Evolutionary conservation across 108 stramenopile species (phyloP).

Genomic region (Cylindrotheca closterium): DNA sequence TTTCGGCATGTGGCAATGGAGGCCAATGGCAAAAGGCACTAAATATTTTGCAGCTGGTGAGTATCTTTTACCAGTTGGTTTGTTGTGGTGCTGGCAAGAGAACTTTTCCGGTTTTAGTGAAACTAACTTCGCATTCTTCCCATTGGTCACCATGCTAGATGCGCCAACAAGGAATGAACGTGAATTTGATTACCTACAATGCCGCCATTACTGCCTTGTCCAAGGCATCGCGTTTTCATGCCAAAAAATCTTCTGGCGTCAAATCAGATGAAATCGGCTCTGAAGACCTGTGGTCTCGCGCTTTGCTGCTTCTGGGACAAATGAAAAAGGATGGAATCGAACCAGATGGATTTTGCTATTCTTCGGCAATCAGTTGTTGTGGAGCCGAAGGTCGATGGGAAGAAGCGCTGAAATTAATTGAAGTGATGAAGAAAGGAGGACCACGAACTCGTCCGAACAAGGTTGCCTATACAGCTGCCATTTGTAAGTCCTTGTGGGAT

Average conservation of each 20-base stretch:
- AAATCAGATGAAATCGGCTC: not conserved
- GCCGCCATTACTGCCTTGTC: slow-evolving; percentile 70
- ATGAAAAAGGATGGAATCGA: slow-evolving; percentile 66
- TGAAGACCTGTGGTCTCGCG: slow-evolving; percentile 49
- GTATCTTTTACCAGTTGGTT: not conserved
- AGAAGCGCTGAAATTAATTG: slow-evolving; percentile 69
- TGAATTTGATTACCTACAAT: slow-evolving; percentile 81
- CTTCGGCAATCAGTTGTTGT: slow-evolving; percentile 77
- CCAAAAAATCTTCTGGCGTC: not conserved
- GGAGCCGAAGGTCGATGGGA: slow-evolving; percentile 78
- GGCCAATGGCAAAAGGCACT: slow-evolving; percentile 72
- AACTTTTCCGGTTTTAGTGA: slow-evolving; percentile 1
- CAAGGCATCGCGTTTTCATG: slow-evolving; percentile 33
- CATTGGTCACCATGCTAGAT: slow-evolving; percentile 35
- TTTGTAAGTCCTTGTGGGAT: slow-evolving; percentile 21
- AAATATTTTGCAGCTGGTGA: slow-evolving; percentile 52
- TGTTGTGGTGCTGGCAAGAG: not conserved
- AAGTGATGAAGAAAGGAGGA: slow-evolving; percentile 61
- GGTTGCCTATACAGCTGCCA: slow-evolving; percentile 72
- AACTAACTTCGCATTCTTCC: not conserved
- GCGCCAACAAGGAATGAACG: slow-evolving; percentile 51
- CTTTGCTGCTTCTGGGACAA: slow-evolving; percentile 49
- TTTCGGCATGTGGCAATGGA: slow-evolving; percentile 78
- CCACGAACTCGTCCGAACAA: slow-evolving; percentile 58
- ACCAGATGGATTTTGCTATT: slow-evolving; percentile 74